Base-by-base conservation (phyloP, 148 eudicot species). In the Rhododendron molle region DNA sequence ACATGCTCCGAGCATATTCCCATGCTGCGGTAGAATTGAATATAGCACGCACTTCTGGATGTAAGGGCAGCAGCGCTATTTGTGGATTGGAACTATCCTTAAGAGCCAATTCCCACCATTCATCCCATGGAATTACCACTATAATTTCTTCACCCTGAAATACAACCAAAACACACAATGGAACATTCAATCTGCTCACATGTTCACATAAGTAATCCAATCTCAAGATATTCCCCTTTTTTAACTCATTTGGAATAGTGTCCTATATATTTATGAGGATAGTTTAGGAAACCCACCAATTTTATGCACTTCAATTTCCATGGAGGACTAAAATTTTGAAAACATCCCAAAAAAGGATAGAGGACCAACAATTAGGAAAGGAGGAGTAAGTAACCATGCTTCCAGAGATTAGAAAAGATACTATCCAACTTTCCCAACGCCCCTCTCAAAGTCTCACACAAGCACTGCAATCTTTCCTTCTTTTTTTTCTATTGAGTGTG, bases 131-230 rank as follows among this genome's bases (percentile, higher is more conserved):
- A 87, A 97, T 89, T 80, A 94, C 90, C 52, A 90, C 98, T 85
- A 97, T 97, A 83, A 97, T 89, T 88, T 97, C 99, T 92, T 97
- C 98, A 86, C 99, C 99, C 98, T 97, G 86, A 79, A 89, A 86
- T 54, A 62, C 47, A 78, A 86, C 26, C 54, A 88, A 79, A 26
- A 83, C 16, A 36, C 28, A 16, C 7, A 80, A 49, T 23, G 18
- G 21, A 32, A 12, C 43, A 36, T 50, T 56, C 58, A 62, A 62
- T 54, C 40, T 78, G 30, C 18, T 84, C 62, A 47, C 44, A 71
- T 5, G 16, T 34, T 44, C 58, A 2, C 32, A 69, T 69, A n/a
- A n/a, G n/a, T n/a, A n/a, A n/a, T n/a, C n/a, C n/a, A n/a, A n/a
- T 32, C 76, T 71, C 76, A 71, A 13, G 18, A 28, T 13, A 4